Conservation (phyloP, 2,329 filamentous ascomycete species). For the Ciborinia camelliae region DNA sequence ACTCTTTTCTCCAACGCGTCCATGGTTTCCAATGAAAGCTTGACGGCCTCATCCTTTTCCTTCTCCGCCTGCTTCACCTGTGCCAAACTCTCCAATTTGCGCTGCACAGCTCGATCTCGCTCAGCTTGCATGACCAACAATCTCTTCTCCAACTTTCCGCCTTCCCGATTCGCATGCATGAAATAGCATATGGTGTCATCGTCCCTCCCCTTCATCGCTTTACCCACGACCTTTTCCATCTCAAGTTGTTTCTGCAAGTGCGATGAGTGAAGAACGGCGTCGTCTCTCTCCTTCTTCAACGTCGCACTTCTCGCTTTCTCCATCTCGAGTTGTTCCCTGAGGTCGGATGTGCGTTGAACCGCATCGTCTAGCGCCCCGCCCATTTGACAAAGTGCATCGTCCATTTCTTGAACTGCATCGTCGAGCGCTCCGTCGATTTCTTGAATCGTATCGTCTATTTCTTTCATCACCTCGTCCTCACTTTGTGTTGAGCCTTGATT, state of each 20-base stretch:
- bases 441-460: background rate
- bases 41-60: background rate
- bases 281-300: background rate
- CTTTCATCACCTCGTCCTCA: background rate
- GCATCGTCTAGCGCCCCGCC: too few species aligned
- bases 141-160: background rate
- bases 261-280: background rate
- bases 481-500: background rate
- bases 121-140: background rate
- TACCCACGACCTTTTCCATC: background rate
- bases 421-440: too few species aligned
- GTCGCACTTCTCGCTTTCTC: background rate
- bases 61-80: background rate
- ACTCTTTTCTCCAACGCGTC: background rate
- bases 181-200: too few species aligned
- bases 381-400: too few species aligned
- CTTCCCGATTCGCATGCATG: too few species aligned
- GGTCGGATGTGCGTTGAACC: background rate
- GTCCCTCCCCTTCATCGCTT: background rate
- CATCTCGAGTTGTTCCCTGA: slow-evolving; percentile 6
- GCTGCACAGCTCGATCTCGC: background rate
- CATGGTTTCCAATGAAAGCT: background rate
- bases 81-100: background rate
- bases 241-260: background rate
- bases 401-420: too few species aligned